Conservation (phyloP, 306 rosid genomes). For the Rubus parviflorus region DNA sequence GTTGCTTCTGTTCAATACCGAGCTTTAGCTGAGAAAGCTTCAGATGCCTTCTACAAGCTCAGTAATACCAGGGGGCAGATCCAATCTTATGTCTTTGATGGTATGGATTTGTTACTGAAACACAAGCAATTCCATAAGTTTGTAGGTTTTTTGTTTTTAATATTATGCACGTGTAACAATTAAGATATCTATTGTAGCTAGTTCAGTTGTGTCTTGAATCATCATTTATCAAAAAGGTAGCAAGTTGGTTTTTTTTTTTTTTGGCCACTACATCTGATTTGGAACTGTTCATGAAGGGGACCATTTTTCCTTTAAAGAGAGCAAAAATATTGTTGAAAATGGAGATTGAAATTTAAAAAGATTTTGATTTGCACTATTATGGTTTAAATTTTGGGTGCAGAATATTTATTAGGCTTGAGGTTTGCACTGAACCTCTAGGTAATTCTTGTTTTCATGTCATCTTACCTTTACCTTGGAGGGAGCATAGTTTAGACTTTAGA, state of each 20-base stretch:
- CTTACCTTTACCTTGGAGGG: background rate
- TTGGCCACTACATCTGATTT: background rate
- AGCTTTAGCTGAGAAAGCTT: constrained; percentile 47
- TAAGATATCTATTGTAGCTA: background rate
- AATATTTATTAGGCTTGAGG: background rate
- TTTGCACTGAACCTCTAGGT: background rate
- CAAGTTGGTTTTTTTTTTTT: background rate
- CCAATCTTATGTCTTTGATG: constrained; percentile 60
- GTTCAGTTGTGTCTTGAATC: background rate
- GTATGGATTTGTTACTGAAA: constrained; percentile 30
- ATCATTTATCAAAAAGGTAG: background rate
- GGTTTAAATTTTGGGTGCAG: background rate
- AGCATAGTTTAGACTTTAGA: background rate
- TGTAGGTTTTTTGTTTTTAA: background rate
- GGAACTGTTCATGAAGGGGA: background rate
- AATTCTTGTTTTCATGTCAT: background rate
- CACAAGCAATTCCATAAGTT: background rate
- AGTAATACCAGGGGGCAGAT: constrained; percentile 55
- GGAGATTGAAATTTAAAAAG: background rate
- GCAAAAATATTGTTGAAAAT: background rate
- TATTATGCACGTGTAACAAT: background rate
- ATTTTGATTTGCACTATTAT: background rate
- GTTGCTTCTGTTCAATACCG: constrained; percentile 61
- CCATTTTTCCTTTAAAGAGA: background rate
- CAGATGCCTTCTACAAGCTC: constrained; percentile 60